Base-by-base conservation (phyloP, 257 asterid genomes). In the Lycium barbarum region DNA sequence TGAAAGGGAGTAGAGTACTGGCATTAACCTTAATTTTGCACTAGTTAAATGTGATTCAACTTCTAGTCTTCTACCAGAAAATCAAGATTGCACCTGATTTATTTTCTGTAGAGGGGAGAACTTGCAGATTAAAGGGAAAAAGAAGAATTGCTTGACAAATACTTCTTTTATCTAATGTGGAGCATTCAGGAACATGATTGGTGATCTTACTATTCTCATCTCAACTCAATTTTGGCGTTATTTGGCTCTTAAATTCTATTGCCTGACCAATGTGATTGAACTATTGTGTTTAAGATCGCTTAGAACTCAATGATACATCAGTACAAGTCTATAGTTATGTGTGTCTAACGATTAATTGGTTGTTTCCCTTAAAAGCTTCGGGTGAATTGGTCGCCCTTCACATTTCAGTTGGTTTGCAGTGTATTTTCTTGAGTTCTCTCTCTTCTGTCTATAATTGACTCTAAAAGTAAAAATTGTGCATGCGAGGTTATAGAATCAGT, bases 151-250 rank as follows among this genome's bases (percentile, higher is more conserved):
- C 72, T 65, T 26, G 72, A 65, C 18, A 65, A 2, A 12, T 26
- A 38, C 40, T 65, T 65, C 72, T 65, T 65, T 26, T 65, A 65
- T 65, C 18, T 26, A 4, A 65, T 18, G 9, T 33, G 57, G 79
- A 9, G 79, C 43, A 71, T 43, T 71, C 43, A 36, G 79, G 36
- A 2, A 43, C 36, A 40, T 47, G 35, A 40, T 18, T 40, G 57
- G 79, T 71, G 36, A 5, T 43, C 79, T 71, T 43, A 71, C 79
- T 71, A 18, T 71, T 43, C 55, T 71, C 57, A 71, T 71, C 79
- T 71, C 35, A 71, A 43, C 54, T 40, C 57, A 43, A 18, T 10
- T 71, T 71, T 71, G 79, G 55, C 4, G 4, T 71, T 71, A 71
- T 71, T 43, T 71, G 79, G 35, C 54, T 71, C 11, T 71, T 40